Conservation (phyloP, 306 rosid species). For the Abrus precatorius region DNA sequence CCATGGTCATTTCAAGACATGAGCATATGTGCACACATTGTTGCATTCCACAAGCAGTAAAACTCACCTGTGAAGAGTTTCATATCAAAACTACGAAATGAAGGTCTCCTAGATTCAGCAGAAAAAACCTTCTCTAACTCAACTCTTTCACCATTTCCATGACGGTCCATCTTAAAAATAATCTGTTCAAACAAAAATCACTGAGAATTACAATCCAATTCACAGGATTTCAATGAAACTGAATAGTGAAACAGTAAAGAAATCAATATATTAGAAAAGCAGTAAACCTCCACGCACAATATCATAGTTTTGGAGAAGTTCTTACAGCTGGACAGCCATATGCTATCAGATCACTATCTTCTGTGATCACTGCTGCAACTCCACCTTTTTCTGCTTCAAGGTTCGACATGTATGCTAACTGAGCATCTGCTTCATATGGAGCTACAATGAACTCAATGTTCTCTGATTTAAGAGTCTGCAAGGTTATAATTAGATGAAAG, state of each 20-base stretch:
- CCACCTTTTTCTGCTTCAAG: conserved; percentile 76
- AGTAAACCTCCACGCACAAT: conserved; percentile 55
- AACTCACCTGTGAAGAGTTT: conserved; percentile 75
- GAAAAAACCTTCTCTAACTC: conserved; percentile 69
- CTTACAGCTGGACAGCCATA: conserved; percentile 96
- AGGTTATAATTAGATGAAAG: conserved; percentile 24
- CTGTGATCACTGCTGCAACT: conserved; percentile 78
- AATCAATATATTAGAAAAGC: conserved; percentile 44
- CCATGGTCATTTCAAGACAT: conserved; percentile 2
- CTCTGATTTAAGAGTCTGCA: conserved; percentile 81
- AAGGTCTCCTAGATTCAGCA: conserved; percentile 64
- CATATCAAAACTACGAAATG: conserved; percentile 71
- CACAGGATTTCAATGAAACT: conserved; percentile 25
- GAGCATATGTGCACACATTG: conserved; percentile 20
- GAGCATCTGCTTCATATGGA: conserved; percentile 99
- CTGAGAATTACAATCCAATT: conserved; percentile 47
- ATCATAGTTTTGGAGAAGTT: conserved; percentile 57
- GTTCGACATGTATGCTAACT: conserved; percentile 78
- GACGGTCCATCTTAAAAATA: conserved; percentile 90
- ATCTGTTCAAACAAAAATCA: conserved; percentile 59
- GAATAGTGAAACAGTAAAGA: conserved; percentile 30
- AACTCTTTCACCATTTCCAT: conserved; percentile 84
- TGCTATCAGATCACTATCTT: conserved; percentile 72
- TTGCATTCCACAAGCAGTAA: conserved; percentile 38
- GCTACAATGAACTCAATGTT: conserved; percentile 92